Base-by-base conservation (phyloP, 805 yeast genomes). In the Alloascoidea africana region DNA sequence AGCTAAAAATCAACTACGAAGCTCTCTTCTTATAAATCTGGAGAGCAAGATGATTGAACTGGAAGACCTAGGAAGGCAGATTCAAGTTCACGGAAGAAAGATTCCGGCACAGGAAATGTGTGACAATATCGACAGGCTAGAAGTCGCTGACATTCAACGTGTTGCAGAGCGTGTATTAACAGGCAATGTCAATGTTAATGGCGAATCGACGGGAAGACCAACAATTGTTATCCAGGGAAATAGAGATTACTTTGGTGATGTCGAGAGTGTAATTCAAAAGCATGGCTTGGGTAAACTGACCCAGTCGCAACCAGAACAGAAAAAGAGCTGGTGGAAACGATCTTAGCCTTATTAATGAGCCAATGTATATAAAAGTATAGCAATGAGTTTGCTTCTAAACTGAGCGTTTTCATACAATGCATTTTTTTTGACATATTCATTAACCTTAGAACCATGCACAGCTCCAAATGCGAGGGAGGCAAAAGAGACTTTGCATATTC, bases 21-120 rank as follows among this genome's bases (percentile, higher is more conserved):
- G 91, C 3, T 80, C 94, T 4, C 62, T 91, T 41, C 65, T 89
- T 54, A 89, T 89, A 95, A 89, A 87, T 50, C 67, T 87, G 35
- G 98, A 91, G 56, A 77, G 91, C 45, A 85, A 82, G 53, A 68
- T 89, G 66, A 93, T 93, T n/a, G 87, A 84, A 51, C 63, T 91
- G 39, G 98, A 91, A 58, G 98, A 91, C 51, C 66, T 87, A 59
- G 97, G 97, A 11, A 74, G 97, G 56, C 98, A 91, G 56, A 74
- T 91, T 17, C 94, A 83, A 56, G 73, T 83, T 35, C 85, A 81
- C 52, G 84, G 85, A 33, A 70, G 69, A 45, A 72, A 81, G 45
- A 70, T 87, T 5, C 73, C 82, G 11, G 77, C 85, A 5, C 60
- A 65, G 23, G 94, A 86, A 49, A 86, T 89, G 94, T 77, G 89